Base-by-base conservation (phyloP, 345 rosid species). In the Eucalyptus melliodora region DNA sequence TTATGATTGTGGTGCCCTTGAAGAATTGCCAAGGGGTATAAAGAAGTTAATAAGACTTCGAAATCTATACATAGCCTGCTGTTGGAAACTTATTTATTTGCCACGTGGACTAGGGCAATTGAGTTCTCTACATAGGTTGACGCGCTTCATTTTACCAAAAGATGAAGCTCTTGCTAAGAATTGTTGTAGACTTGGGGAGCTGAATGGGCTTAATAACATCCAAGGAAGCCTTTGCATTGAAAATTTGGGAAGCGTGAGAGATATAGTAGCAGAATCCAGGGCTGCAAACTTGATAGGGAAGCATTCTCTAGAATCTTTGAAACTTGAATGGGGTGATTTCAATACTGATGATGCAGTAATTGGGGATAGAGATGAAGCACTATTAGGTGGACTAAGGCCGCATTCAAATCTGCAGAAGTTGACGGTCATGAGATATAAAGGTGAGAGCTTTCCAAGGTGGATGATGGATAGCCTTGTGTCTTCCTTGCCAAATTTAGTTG, bases 401-500 rank as follows among this genome's bases (percentile, higher is more conserved):
- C 89, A 85, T 49, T 26, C 13, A 45, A 51, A 89, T 89, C 59
- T 92, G 3, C 81, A 88, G 53, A 89, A 34, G 45, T 86, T 90
- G 89, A 44, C 59, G 11, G 53, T 93, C 27, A 60, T 13, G 9
- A 88, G 40, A n/a, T 90, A 89, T 69, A 47, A 17, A 34, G 94
- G 94, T 51, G 50, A 37, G 16, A 27, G 45, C 8, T 90, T 89
- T 89, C 94, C 92, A 44, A 40, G 53, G 56, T 51, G 56, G 56
- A 51, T 17, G 56, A 86, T 91, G 94, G 93, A 87, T 89, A 72
- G n/a, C 56, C 23, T 40, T 31, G 49, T 30, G 30, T 23, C 12
- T 34, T 82, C 60, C 72, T 86, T 92, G 49, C 89, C 92, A 34
- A 90, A 87, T 77, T 51, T 93, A 50, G 86, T 87, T 17, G 87